A percentile compares a stretch with the other conserved stretches of the same genome.
Evolutionary conservation across 2,329 filamentous ascomycete genomes (phyloP).

Genomic region (Sarocladium kiliense): DNA sequence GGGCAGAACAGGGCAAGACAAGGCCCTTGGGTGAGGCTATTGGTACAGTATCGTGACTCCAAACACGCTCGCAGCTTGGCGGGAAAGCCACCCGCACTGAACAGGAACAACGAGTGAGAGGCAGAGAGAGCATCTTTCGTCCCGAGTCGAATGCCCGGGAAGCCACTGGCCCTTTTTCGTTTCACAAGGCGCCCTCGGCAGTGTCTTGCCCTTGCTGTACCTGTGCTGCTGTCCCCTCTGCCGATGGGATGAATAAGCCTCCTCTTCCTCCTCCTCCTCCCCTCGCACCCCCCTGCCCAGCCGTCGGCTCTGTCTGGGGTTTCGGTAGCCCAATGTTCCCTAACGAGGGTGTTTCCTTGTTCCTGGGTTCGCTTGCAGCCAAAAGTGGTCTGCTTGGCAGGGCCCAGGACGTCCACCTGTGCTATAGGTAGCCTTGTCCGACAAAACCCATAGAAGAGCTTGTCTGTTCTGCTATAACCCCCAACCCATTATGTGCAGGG

Average conservation of each 20-base stretch:
- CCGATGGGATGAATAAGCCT: neutral
- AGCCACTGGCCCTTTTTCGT: neutral
- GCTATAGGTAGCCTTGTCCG: no score
- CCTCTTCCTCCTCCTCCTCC: neutral
- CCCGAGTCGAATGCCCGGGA: neutral
- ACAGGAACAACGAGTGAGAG: no score
- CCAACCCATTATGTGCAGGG: neutral
- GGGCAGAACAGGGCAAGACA: no score
- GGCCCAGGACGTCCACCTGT: no score
- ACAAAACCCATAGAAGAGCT: no score
- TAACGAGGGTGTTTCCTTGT: neutral
- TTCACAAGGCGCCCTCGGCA: constrained; percentile 2
- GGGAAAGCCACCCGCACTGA: neutral
- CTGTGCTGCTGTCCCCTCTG: neutral
- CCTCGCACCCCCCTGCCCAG: neutral
- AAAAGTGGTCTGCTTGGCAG: neutral
- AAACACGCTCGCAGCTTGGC: neutral
- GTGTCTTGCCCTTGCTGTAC: no score
- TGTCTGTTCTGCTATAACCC: neutral
- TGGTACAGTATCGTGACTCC: neutral
- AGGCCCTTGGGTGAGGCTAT: no score
- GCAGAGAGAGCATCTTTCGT: neutral
- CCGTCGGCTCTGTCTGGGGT: constrained; percentile 1
- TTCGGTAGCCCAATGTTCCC: neutral
- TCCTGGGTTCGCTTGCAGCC: neutral